Conservation (phyloP, 2,329 filamentous ascomycete species). For the Sporothrix dimorphospora region DNA sequence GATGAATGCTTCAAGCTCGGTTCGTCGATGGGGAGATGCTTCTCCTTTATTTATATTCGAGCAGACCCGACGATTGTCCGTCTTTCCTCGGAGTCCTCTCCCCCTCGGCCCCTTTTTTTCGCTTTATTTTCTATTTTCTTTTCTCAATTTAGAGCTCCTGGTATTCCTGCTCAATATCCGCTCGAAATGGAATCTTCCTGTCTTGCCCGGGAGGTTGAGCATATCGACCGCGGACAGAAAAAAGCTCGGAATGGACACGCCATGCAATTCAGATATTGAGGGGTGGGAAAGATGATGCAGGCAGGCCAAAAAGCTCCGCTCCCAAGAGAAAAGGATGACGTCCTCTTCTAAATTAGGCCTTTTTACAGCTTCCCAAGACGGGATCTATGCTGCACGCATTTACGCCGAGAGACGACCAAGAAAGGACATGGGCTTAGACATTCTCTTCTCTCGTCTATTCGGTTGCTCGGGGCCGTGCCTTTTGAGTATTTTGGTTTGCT, state of each 20-base stretch:
- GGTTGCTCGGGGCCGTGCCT: not conserved
- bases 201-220: not conserved
- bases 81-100: not conserved
- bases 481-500: not conserved
- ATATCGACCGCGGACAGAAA: not conserved
- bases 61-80: not conserved
- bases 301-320: not conserved
- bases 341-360: constrained; percentile 1
- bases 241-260: not conserved
- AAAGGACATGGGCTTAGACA: constrained; percentile 3
- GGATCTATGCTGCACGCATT: constrained; percentile 15
- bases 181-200: not conserved
- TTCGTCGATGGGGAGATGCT: not conserved
- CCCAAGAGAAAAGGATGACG: constrained; percentile 19
- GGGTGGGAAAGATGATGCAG: not conserved
- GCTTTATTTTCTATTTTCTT: not conserved
- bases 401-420: constrained; percentile 18
- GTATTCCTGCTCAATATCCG: not conserved
- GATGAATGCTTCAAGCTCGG: not conserved
- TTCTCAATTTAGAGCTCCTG: constrained; percentile 11
- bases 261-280: not conserved
- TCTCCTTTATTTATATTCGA: constrained; percentile 19
- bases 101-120: not conserved
- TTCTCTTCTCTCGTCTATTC: not conserved
- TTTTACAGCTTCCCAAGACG: constrained; percentile 10